A percentile compares a stretch with the other conserved stretches of the same genome.
Evolutionary conservation across 805 yeast species (phyloP).

Genomic region (Yamadazyma laniorum): DNA sequence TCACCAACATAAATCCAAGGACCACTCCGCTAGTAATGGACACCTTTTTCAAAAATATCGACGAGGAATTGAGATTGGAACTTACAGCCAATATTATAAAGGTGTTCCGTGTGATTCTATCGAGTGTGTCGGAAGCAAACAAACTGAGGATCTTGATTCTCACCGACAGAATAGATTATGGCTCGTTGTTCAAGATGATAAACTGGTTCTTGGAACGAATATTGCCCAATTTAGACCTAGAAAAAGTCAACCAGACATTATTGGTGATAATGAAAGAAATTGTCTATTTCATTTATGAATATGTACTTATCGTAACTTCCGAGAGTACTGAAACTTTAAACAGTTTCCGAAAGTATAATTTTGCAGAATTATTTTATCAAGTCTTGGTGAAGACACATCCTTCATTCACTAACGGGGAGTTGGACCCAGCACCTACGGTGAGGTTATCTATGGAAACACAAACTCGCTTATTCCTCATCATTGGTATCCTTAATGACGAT

Average conservation of each 20-base stretch:
- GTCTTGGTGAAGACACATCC: constrained; percentile 13
- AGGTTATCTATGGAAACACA: constrained; percentile 27
- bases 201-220: constrained; percentile 14
- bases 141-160: neutral
- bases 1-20: constrained; percentile 11
- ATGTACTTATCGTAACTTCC: constrained; percentile 13
- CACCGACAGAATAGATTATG: constrained; percentile 1
- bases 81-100: constrained; percentile 22
- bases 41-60: constrained; percentile 14
- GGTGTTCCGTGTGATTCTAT: constrained; percentile 20
- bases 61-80: constrained; percentile 21
- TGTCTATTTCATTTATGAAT: constrained; percentile 25
- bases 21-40: neutral
- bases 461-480: constrained; percentile 23
- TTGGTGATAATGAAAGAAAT: constrained; percentile 25
- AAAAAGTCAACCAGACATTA: constrained; percentile 13
- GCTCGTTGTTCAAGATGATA: constrained; percentile 8
- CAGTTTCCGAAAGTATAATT: constrained; percentile 1
- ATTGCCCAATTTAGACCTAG: constrained; percentile 11
- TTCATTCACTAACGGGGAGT: constrained; percentile 1
- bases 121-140: constrained; percentile 10
- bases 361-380: constrained; percentile 6
- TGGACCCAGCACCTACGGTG: constrained; percentile 18
- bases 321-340: neutral
- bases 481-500: constrained; percentile 22